Conservation (phyloP, 202 grass and related monocot species). For the Panicum virgatum region DNA sequence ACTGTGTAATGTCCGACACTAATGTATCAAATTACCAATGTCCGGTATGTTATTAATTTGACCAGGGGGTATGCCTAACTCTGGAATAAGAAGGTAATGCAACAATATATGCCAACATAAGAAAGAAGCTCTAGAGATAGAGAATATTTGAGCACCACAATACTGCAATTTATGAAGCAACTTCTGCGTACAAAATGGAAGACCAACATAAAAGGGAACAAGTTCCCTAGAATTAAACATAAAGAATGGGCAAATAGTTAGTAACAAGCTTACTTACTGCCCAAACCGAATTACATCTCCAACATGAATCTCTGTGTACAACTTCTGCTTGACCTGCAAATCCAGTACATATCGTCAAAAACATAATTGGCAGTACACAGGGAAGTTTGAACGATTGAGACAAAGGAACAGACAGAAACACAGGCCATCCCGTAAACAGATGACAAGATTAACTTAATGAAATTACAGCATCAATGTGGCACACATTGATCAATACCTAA, state of each 20-base stretch:
- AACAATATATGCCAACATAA: neutral
- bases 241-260: neutral
- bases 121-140: neutral
- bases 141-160: slow-evolving; percentile 15
- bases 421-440: neutral
- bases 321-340: slow-evolving; percentile 74
- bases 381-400: neutral
- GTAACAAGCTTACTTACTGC: slow-evolving; percentile 68
- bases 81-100: slow-evolving; percentile 12
- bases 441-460: neutral
- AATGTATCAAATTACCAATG: neutral
- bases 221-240: neutral
- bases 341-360: slow-evolving; percentile 33
- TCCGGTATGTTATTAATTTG: neutral
- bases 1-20: neutral
- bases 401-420: neutral
- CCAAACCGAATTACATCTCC: slow-evolving; percentile 96
- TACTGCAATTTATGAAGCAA: slow-evolving; percentile 16
- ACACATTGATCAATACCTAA: neutral
- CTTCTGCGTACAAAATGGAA: slow-evolving; percentile 7
- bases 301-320: slow-evolving; percentile 81
- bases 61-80: neutral
- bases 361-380: neutral
- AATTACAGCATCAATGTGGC: neutral
- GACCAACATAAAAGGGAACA: neutral